Conservation (phyloP, 169 alveolate genomes). For the Cystoisospora suis region DNA sequence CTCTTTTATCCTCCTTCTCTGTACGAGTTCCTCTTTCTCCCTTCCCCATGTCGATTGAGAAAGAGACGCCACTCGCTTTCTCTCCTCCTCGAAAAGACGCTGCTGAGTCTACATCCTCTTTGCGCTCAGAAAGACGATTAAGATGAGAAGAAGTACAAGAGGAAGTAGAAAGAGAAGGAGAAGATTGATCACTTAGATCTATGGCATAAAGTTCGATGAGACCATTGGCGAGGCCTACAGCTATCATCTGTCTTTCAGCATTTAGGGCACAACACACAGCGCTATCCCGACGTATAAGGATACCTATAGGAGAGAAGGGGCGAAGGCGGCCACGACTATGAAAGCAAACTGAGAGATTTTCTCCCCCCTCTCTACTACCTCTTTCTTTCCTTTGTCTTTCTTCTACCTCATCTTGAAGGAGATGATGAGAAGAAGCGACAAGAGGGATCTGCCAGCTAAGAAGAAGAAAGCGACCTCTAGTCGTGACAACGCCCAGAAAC, state of each 20-base stretch:
- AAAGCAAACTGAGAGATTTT: neutral
- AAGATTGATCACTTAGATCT: neutral
- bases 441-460: constrained; percentile 57
- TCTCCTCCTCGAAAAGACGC: too few species aligned
- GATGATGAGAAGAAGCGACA: neutral
- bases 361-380: neutral
- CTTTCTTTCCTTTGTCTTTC: neutral
- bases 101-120: too few species aligned
- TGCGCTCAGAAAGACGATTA: too few species aligned
- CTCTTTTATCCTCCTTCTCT: too few species aligned
- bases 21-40: too few species aligned
- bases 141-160: too few species aligned
- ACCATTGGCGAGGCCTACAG: constrained; percentile 48
- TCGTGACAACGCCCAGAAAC: constrained; percentile 51
- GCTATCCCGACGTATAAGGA: constrained; percentile 13
- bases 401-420: neutral
- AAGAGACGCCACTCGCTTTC: too few species aligned
- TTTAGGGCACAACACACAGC: constrained; percentile 58
- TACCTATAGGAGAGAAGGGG: constrained; percentile 5
- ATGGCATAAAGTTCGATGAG: constrained; percentile 34
- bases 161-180: too few species aligned
- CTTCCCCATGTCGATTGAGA: too few species aligned
- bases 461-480: constrained; percentile 45
- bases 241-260: constrained; percentile 43
- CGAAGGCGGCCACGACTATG: neutral